phyloP scores from a whole-genome alignment of 2,329 filamentous ascomycete species.

The Penicillium freii region DNA sequence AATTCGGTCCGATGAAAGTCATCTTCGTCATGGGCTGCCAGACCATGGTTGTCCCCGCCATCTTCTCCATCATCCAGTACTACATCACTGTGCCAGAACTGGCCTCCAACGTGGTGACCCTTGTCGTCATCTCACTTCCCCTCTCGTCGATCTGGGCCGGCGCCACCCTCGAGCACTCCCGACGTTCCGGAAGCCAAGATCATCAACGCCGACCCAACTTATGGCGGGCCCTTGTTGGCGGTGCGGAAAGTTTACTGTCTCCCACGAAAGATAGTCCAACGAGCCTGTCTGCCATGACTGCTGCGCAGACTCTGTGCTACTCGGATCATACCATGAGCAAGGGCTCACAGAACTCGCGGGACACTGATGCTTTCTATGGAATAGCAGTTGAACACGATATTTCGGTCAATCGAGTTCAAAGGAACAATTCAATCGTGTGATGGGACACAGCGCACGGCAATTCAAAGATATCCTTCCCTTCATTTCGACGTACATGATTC shows the following conservation, averaged over 20 bases:
- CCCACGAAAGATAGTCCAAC: constrained; percentile 16
- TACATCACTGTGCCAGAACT: constrained; percentile 52
- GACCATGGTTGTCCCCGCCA: constrained; percentile 63
- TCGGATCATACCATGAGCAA: constrained; percentile 20
- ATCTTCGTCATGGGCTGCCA: constrained; percentile 68
- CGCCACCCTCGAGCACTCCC: constrained; percentile 32
- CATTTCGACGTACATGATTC: background rate
- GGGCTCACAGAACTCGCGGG: constrained; percentile 12
- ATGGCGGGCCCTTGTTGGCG: constrained; percentile 28
- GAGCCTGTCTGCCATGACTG: constrained; percentile 14
- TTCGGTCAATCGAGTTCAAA: constrained; percentile 22
- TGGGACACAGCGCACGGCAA: background rate
- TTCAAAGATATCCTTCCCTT: background rate
- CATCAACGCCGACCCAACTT: constrained; percentile 23
- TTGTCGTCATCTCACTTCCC: constrained; percentile 63
- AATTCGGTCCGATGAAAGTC: constrained; percentile 64
- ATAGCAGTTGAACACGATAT: constrained; percentile 35
- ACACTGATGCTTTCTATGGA: constrained; percentile 20
- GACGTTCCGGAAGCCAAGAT: constrained; percentile 4
- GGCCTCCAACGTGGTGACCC: constrained; percentile 54
- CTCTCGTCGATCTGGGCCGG: constrained; percentile 66
- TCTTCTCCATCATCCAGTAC: constrained; percentile 61
- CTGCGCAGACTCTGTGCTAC: constrained; percentile 30
- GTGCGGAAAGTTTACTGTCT: constrained; percentile 6
- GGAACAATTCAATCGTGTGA: constrained; percentile 13